phyloP scores from a whole-genome alignment of 768 basidiomycete species.

The Mycena olivaceomarginata region DNA sequence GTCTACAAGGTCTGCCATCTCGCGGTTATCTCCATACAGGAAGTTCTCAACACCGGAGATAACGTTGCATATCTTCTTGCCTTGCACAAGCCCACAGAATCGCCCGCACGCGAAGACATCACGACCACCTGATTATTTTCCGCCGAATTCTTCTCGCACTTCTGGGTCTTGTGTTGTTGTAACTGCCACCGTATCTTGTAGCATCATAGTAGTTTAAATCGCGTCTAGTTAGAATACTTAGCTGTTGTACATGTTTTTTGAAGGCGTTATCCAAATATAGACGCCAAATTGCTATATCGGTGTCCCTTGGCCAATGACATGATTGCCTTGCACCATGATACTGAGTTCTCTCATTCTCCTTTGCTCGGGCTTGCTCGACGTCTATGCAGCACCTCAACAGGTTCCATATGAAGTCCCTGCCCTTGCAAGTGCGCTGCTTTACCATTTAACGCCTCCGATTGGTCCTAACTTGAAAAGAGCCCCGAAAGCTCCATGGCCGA shows the following conservation, averaged over 20 bases:
- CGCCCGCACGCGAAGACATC: conserved; percentile 62
- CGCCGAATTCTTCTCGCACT: conserved; percentile 15
- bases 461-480: conserved; percentile 53
- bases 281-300: neutral
- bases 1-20: conserved; percentile 76
- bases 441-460: neutral
- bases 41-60: conserved; percentile 82
- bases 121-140: conserved; percentile 61
- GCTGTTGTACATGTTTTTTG: conserved; percentile 34
- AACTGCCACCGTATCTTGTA: conserved; percentile 38
- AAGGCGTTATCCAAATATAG: neutral
- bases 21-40: conserved; percentile 81
- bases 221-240: conserved; percentile 35
- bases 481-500: conserved; percentile 77
- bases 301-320: neutral
- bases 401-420: conserved; percentile 24
- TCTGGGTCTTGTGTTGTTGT: conserved; percentile 39
- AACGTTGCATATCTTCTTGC: conserved; percentile 80
- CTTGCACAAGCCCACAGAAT: conserved; percentile 68
- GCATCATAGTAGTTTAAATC: conserved; percentile 20
- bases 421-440: conserved; percentile 32
- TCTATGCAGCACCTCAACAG: conserved; percentile 37
- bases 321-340: neutral
- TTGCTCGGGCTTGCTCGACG: conserved; percentile 10
- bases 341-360: conserved; percentile 18